Conservation (phyloP, 331 rosid genomes). For the Dryas integrifolia region DNA sequence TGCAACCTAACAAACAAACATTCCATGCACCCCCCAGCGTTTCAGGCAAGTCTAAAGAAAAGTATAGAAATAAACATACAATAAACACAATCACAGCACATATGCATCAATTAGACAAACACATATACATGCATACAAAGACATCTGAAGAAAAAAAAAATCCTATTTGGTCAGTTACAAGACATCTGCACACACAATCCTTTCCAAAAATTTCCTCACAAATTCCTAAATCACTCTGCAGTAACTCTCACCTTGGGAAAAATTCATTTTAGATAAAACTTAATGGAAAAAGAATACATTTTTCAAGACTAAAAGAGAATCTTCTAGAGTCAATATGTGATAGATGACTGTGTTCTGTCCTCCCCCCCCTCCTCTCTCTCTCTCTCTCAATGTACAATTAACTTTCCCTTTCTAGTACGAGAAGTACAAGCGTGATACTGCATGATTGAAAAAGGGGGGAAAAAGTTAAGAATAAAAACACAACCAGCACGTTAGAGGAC, state of each 20-base stretch:
- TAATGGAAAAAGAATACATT: neutral
- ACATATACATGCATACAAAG: neutral
- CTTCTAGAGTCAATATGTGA: neutral
- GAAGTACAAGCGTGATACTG: too few relatives aligned
- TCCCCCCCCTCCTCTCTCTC: neutral
- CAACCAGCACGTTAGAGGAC: too few relatives aligned
- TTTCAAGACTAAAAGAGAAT: neutral
- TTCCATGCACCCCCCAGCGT: conserved; percentile 15
- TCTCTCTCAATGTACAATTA: too few relatives aligned
- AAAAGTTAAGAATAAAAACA: too few relatives aligned
- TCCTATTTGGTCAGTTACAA: neutral
- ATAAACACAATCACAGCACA: neutral
- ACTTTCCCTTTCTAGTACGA: too few relatives aligned
- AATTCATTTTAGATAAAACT: neutral
- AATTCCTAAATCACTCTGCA: neutral
- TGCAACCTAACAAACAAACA: conserved; percentile 66
- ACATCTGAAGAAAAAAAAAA: neutral
- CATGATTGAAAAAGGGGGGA: too few relatives aligned
- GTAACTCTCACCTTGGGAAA: neutral
- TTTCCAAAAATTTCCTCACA: neutral
- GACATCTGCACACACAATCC: neutral
- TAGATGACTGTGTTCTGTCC: neutral
- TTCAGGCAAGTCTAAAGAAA: neutral
- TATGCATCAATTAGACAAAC: neutral
- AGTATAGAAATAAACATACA: neutral